phyloP scores from a whole-genome alignment of 2,329 filamentous ascomycete genomes.

The Cladosporium sp. region DNA sequence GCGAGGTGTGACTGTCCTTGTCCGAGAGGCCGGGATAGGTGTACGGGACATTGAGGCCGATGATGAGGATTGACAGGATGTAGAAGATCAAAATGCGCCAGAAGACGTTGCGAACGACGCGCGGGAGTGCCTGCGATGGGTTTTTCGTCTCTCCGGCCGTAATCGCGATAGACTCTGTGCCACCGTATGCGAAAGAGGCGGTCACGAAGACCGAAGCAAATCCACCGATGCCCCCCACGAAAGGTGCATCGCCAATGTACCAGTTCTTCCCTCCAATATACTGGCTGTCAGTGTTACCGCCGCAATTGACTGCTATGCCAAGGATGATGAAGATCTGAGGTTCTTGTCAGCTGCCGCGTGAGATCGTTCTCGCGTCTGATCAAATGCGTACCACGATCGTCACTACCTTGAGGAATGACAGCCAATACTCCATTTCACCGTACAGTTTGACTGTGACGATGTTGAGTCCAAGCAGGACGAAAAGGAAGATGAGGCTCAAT shows the following conservation, averaged over 20 bases:
- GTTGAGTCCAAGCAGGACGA: slow-evolving; percentile 48
- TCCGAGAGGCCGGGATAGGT: slow-evolving; percentile 48
- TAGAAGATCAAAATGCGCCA: slow-evolving; percentile 79
- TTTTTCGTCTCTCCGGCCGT: slow-evolving; percentile 61
- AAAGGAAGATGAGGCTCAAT: slow-evolving; percentile 56
- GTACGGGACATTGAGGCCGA: slow-evolving; percentile 72
- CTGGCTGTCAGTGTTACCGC: slow-evolving; percentile 57
- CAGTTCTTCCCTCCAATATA: slow-evolving; percentile 67
- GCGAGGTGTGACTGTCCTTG: slow-evolving; percentile 33
- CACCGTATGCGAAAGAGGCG: slow-evolving; percentile 54
- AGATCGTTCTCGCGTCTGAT: no score
- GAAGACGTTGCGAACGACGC: slow-evolving; percentile 65
- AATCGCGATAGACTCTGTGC: slow-evolving; percentile 56
- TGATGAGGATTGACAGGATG: slow-evolving; percentile 62
- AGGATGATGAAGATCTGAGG: slow-evolving; percentile 52
- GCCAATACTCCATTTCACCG: slow-evolving; percentile 50
- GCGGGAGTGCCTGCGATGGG: slow-evolving; percentile 54
- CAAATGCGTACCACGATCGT: slow-evolving; percentile 37
- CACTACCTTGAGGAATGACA: slow-evolving; percentile 50
- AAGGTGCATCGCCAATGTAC: slow-evolving; percentile 55
- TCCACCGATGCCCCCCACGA: slow-evolving; percentile 58
- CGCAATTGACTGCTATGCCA: slow-evolving; percentile 54
- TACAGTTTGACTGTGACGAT: slow-evolving; percentile 49
- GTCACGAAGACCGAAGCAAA: slow-evolving; percentile 61
- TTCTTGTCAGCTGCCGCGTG: background rate